A percentile compares a stretch with the other conserved stretches of the same genome.
Evolutionary conservation across 2,329 filamentous ascomycete genomes (phyloP).

Genomic region (Colletotrichum limetticola): DNA sequence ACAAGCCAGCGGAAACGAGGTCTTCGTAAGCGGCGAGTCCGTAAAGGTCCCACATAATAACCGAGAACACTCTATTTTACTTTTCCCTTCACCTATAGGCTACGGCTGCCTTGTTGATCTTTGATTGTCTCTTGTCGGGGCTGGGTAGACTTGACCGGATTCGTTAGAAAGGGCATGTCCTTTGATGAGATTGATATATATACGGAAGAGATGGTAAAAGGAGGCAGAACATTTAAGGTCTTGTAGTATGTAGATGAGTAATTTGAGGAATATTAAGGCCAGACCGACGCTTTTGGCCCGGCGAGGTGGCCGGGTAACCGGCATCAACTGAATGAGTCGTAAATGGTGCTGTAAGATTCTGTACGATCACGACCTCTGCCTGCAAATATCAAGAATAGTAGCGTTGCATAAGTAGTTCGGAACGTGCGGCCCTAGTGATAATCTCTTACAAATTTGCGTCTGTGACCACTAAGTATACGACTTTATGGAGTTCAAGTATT

Average conservation of each 20-base stretch:
- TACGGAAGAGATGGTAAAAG: not conserved
- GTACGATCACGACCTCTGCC: not conserved
- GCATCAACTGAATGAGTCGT: not conserved
- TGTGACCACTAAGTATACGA: too few species aligned
- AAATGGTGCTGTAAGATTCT: not conserved
- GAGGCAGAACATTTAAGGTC: not conserved
- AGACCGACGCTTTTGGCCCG: not conserved
- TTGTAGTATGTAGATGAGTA: not conserved
- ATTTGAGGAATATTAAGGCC: not conserved
- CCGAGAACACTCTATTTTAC: not conserved
- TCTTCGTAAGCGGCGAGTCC: not conserved
- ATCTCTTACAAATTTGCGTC: too few species aligned
- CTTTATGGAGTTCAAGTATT: too few species aligned
- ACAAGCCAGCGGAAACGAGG: not conserved
- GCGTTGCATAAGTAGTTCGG: too few species aligned
- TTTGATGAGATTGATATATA: not conserved
- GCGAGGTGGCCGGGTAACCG: not conserved
- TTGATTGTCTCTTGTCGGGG: not conserved
- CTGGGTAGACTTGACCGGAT: not conserved
- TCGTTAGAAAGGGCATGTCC: not conserved
- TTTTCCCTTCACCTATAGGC: not conserved
- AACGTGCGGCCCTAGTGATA: too few species aligned
- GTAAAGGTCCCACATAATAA: not conserved
- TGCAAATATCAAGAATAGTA: not conserved
- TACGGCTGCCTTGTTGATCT: not conserved